Percentiles rank a stretch among this genome's conserved stretches.
These are phyloP conservation scores for Ceratocystis cacaofunesta DNA, from an alignment of 2,329 filamentous ascomycete species.

Conservation along the genomic window DNA sequence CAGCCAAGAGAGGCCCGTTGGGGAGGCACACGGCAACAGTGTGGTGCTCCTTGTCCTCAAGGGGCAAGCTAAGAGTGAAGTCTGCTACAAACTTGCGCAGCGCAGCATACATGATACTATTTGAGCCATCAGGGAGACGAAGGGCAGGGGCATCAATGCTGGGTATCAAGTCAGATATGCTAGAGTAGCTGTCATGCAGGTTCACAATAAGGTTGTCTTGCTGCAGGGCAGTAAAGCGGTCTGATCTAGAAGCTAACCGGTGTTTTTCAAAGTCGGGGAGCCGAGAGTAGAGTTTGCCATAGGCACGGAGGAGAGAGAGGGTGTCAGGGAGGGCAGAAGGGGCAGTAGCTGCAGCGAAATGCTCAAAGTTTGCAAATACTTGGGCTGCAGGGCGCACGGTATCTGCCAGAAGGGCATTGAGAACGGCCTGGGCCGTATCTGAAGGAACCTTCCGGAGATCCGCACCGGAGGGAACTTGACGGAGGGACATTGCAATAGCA, in stretches of 20 bases:
- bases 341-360: neutral
- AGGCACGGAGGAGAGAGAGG: constrained; percentile 12
- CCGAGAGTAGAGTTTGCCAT: constrained; percentile 1
- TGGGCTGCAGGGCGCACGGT: neutral
- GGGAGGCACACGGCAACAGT: constrained; percentile 37
- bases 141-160: constrained; percentile 22
- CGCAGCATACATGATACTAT: constrained; percentile 24
- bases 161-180: constrained; percentile 28
- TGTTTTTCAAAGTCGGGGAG: constrained; percentile 9
- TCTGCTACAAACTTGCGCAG: constrained; percentile 24
- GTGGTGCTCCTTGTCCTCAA: constrained; percentile 24
- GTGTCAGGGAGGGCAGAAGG: constrained; percentile 6
- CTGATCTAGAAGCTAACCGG: neutral
- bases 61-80: constrained; percentile 23
- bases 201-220: constrained; percentile 19
- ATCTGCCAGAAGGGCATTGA: neutral
- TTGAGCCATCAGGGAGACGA: constrained; percentile 19
- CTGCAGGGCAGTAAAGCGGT: neutral
- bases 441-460: neutral
- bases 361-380: neutral
- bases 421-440: neutral
- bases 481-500: neutral
- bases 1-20: constrained; percentile 38
- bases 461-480: neutral
- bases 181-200: constrained; percentile 24